phyloP scores from a whole-genome alignment of 2,329 filamentous ascomycete species.

The Talaromyces verruculosus region DNA sequence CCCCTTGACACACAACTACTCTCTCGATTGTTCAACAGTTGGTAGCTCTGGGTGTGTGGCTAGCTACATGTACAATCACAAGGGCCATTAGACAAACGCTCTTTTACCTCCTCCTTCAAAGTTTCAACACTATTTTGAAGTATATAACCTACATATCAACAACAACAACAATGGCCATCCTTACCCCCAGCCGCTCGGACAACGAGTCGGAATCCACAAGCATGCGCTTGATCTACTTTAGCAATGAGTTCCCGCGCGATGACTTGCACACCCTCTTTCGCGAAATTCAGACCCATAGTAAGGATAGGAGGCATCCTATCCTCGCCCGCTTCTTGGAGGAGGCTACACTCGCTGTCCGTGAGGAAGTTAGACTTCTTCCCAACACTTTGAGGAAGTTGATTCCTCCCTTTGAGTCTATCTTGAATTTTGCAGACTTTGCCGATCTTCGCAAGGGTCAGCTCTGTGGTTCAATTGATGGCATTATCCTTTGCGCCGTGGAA shows the following conservation, averaged over 20 bases:
- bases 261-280: constrained; percentile 45
- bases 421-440: constrained; percentile 19
- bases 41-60: background rate
- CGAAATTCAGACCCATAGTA: constrained; percentile 42
- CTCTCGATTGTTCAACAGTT: background rate
- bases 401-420: constrained; percentile 26
- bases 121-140: background rate
- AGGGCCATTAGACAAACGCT: background rate
- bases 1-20: background rate
- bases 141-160: background rate
- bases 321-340: constrained; percentile 47
- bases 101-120: background rate
- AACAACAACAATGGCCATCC: background rate
- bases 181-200: background rate
- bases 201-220: background rate
- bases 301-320: constrained; percentile 37
- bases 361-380: constrained; percentile 38
- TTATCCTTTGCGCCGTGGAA: constrained; percentile 44
- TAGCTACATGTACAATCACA: background rate
- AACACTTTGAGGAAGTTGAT: constrained; percentile 23
- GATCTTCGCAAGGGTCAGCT: constrained; percentile 44
- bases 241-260: constrained; percentile 52
- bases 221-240: constrained; percentile 38
- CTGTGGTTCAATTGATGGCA: constrained; percentile 48
- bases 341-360: constrained; percentile 40